A percentile compares a stretch with the other conserved stretches of the same genome.
These are phyloP conservation scores for Candida sp. DNA, from an alignment of 1,139 yeast species.

Conservation along the genomic window DNA sequence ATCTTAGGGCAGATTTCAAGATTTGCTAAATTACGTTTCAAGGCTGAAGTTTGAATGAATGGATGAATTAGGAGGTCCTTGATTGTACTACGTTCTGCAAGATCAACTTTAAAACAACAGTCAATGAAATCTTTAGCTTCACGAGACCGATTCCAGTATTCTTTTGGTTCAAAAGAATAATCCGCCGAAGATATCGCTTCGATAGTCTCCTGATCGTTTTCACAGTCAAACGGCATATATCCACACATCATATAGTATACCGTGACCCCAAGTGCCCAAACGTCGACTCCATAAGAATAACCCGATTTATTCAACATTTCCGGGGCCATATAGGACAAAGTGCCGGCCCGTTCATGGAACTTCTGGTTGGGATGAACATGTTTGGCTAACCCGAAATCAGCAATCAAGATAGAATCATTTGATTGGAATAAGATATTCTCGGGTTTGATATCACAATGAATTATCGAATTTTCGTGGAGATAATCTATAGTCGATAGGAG, in stretches of 20 bases:
- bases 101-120: conserved; percentile 51
- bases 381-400: conserved; percentile 69
- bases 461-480: conserved; percentile 29
- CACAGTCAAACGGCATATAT: conserved; percentile 79
- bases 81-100: conserved; percentile 45
- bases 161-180: conserved; percentile 57
- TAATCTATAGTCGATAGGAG: conserved; percentile 27
- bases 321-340: conserved; percentile 76
- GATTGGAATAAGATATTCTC: conserved; percentile 35
- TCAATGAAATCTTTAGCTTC: conserved; percentile 58
- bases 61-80: conserved; percentile 47
- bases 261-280: conserved; percentile 78
- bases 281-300: conserved; percentile 60
- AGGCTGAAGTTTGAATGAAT: conserved; percentile 26
- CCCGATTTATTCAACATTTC: conserved; percentile 54
- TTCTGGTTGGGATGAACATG: conserved; percentile 21
- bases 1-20: neutral
- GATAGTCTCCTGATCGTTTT: conserved; percentile 65
- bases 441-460: conserved; percentile 43
- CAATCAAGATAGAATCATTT: conserved; percentile 36
- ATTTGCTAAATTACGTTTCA: conserved; percentile 2
- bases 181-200: conserved; percentile 58
- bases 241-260: conserved; percentile 73
- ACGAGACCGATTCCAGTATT: conserved; percentile 52
- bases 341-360: conserved; percentile 47